These are phyloP conservation scores for Nicotiana tabacum DNA, from an alignment of 257 asterid species.

Conservation along the genomic window DNA sequence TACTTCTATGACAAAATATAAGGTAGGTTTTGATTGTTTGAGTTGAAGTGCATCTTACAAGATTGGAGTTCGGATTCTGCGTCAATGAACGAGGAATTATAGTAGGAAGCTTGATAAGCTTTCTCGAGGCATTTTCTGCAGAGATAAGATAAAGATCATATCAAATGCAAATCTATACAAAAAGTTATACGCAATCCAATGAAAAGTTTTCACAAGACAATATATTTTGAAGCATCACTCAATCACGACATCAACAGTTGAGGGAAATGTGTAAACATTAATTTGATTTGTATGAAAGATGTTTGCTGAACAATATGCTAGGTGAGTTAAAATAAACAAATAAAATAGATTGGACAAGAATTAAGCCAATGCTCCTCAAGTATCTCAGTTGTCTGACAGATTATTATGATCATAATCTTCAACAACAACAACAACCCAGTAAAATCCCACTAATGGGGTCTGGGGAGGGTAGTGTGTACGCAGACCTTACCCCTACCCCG, in stretches of 20 bases:
- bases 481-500: too few species aligned
- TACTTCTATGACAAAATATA: background rate
- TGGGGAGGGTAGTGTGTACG: too few species aligned
- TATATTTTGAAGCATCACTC: background rate
- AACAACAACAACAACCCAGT: too few species aligned
- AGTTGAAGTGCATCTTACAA: conserved; percentile 2
- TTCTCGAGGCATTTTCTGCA: background rate
- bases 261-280: background rate
- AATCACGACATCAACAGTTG: background rate
- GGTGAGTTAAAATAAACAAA: too few species aligned
- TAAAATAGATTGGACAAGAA: too few species aligned
- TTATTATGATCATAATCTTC: conserved; percentile 23
- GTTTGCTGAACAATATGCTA: too few species aligned
- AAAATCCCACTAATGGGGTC: too few species aligned
- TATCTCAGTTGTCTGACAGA: conserved; percentile 37
- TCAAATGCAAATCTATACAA: background rate
- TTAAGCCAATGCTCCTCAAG: conserved; percentile 20
- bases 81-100: background rate
- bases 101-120: conserved; percentile 2
- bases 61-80: background rate
- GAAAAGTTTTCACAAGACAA: background rate
- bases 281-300: too few species aligned
- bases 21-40: background rate
- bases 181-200: background rate
- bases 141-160: background rate